Base-by-base conservation (phyloP, 306 rosid species). In the Sicyos baderoa region DNA sequence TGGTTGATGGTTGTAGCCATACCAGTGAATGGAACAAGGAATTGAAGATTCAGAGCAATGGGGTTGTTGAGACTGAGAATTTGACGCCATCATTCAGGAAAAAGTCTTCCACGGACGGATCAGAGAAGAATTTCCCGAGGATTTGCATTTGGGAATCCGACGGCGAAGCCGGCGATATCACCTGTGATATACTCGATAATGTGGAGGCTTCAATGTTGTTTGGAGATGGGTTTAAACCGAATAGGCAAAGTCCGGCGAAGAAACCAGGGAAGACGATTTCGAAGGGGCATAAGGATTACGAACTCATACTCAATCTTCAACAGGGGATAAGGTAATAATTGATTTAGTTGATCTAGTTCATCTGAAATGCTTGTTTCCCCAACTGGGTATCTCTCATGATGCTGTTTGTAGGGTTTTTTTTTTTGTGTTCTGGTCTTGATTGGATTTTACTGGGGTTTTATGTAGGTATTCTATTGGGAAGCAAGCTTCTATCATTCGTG, bases 121-220 rank as follows among this genome's bases (percentile, higher is more conserved):
- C 70, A 14, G 93, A 83, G 63, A 83, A 82, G 83, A 80, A 71
- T 45, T 94, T 92, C 58, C 89, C 88, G 0, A 79, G 89, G 85
- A 90, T 94, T 79, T 94, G 97, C 32, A 94, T 94, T 3, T 94
- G 99, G 99, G 97, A 94, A 80, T 84, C 89, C 0, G 96, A 94
- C 37, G 97, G 99, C 0, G 99, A 94, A 54, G 96, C 89, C 0
- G 99, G 99, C 51, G 99, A 94, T 72, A 94, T 94, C 52, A 90
- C 97, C 3, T 94, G 97, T 68, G 99, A 94, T 72, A 90, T 94
- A 13, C 63, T 94, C 13, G 97, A 94, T 71, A 90, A 88, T 80
- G 92, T 85, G 72, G 97, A 94, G 71, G 99, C 99, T 0, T 85
- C 96, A 0, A 75, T 90, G 89, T 77, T 94, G 45, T 85, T 80